Evolutionary conservation across 768 basidiomycete genomes (phyloP).

Genomic region (Psilocybe cubensis): DNA sequence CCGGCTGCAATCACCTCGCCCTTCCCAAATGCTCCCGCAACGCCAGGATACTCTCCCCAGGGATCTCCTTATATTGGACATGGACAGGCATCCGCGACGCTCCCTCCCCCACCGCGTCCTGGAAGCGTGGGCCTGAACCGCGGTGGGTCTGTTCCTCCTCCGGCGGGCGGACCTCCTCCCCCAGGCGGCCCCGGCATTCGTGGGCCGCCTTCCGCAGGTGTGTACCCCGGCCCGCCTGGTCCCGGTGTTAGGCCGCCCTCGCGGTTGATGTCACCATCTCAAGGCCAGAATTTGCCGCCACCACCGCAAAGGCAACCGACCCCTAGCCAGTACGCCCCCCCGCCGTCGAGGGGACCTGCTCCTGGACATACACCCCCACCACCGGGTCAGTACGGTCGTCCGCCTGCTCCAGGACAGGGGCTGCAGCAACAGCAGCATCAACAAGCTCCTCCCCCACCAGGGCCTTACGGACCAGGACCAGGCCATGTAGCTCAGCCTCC

Average conservation of each 20-base stretch:
- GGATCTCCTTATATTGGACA: slow-evolving; percentile 49
- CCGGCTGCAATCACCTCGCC: slow-evolving; percentile 82
- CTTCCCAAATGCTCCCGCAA: slow-evolving; percentile 70
- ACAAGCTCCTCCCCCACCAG: slow-evolving; percentile 24
- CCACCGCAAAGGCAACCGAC: slow-evolving; percentile 43
- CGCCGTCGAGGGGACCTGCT: slow-evolving; percentile 42
- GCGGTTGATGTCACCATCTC: slow-evolving; percentile 52
- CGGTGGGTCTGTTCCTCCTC: slow-evolving; percentile 41
- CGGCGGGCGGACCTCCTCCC: slow-evolving; percentile 35
- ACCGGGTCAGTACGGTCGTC: slow-evolving; percentile 40
- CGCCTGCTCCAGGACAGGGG: slow-evolving; percentile 27
- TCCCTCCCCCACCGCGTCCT: slow-evolving; percentile 69
- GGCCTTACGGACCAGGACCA: neutral
- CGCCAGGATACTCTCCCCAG: slow-evolving; percentile 50
- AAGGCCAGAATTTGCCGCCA: slow-evolving; percentile 27
- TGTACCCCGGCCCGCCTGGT: no score
- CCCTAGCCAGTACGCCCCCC: slow-evolving; percentile 53
- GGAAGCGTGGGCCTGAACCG: slow-evolving; percentile 61
- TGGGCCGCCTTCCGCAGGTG: slow-evolving; percentile 26
- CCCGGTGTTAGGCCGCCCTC: slow-evolving; percentile 29
- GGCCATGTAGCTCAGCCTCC: neutral
- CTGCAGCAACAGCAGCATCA: slow-evolving; percentile 23
- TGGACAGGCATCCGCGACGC: slow-evolving; percentile 44
- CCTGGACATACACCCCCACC: slow-evolving; percentile 48
- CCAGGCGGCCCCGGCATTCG: slow-evolving; percentile 37